A percentile compares a stretch with the other conserved stretches of the same genome.
These are phyloP conservation scores for Pisolithus albus DNA, from an alignment of 768 basidiomycete genomes.

Conservation along the genomic window DNA sequence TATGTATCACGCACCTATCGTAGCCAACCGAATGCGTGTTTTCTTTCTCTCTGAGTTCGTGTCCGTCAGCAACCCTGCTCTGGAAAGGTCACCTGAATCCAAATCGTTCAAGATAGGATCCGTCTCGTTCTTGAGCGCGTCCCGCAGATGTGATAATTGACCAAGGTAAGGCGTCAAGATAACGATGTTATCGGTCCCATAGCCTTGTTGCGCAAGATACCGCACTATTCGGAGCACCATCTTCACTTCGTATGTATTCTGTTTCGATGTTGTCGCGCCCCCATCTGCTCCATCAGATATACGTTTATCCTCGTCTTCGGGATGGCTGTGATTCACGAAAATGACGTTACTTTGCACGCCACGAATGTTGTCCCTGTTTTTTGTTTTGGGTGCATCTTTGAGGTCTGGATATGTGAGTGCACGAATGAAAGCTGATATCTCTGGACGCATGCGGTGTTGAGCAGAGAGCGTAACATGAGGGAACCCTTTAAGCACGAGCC, in stretches of 20 bases:
- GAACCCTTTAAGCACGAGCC: slow-evolving; percentile 55
- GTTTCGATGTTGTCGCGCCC: slow-evolving; percentile 49
- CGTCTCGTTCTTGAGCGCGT: slow-evolving; percentile 36
- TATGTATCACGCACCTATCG: slow-evolving; percentile 44
- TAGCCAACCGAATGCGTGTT: slow-evolving; percentile 48
- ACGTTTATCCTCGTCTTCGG: slow-evolving; percentile 42
- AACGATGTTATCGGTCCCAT: slow-evolving; percentile 54
- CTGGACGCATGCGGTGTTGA: slow-evolving; percentile 73
- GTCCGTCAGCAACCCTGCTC: slow-evolving; percentile 46
- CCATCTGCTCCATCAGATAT: slow-evolving; percentile 43
- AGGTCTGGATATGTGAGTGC: slow-evolving; percentile 61
- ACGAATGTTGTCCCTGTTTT: slow-evolving; percentile 42
- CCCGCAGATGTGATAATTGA: slow-evolving; percentile 47
- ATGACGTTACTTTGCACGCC: slow-evolving; percentile 54
- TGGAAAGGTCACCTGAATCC: slow-evolving; percentile 50
- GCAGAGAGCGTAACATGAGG: slow-evolving; percentile 49
- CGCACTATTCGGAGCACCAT: slow-evolving; percentile 63
- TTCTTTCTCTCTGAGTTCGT: slow-evolving; percentile 35
- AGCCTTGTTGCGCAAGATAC: slow-evolving; percentile 65
- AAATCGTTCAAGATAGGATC: slow-evolving; percentile 62
- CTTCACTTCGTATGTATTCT: slow-evolving; percentile 49
- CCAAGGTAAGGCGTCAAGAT: slow-evolving; percentile 67
- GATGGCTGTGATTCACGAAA: slow-evolving; percentile 51
- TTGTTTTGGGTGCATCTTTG: slow-evolving; percentile 45
- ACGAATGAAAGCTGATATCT: slow-evolving; percentile 58